Evolutionary conservation across 1,139 yeast genomes (phyloP).

Genomic region (Geotrichum restrictum): DNA sequence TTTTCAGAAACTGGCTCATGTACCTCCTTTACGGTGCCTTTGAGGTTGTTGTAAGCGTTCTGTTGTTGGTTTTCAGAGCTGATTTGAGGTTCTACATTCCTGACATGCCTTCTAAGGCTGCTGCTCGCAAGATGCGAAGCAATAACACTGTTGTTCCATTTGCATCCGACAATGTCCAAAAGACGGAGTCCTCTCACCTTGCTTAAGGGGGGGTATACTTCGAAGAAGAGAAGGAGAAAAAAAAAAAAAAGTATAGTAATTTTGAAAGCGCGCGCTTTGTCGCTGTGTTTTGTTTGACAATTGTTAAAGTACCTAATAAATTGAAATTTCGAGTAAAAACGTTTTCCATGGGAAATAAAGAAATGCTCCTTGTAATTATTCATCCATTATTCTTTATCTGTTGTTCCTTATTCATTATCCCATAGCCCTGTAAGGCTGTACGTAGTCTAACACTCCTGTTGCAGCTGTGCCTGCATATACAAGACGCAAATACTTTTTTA

Average conservation of each 20-base stretch:
- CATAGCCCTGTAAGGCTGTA: too few relatives aligned
- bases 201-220: slow-evolving; percentile 5
- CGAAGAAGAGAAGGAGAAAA: neutral
- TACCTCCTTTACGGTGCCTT: slow-evolving; percentile 64
- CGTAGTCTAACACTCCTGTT: too few relatives aligned
- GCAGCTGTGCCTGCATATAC: too few relatives aligned
- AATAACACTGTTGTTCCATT: slow-evolving; percentile 7
- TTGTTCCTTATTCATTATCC: too few relatives aligned
- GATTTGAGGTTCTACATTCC: slow-evolving; percentile 80
- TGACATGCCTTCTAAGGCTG: slow-evolving; percentile 38
- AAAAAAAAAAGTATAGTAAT: neutral
- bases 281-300: neutral
- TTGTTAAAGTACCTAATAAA: too few relatives aligned
- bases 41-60: slow-evolving; percentile 53
- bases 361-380: too few relatives aligned
- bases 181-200: slow-evolving; percentile 9
- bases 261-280: neutral
- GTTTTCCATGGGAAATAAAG: too few relatives aligned
- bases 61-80: slow-evolving; percentile 59
- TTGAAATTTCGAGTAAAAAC: too few relatives aligned
- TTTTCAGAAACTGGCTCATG: slow-evolving; percentile 55
- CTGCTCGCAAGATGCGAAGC: neutral
- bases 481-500: too few relatives aligned
- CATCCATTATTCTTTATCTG: too few relatives aligned
- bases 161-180: slow-evolving; percentile 6